phyloP scores from a whole-genome alignment of 1,284 basidiomycete genomes.

The Athelia psychrophila region DNA sequence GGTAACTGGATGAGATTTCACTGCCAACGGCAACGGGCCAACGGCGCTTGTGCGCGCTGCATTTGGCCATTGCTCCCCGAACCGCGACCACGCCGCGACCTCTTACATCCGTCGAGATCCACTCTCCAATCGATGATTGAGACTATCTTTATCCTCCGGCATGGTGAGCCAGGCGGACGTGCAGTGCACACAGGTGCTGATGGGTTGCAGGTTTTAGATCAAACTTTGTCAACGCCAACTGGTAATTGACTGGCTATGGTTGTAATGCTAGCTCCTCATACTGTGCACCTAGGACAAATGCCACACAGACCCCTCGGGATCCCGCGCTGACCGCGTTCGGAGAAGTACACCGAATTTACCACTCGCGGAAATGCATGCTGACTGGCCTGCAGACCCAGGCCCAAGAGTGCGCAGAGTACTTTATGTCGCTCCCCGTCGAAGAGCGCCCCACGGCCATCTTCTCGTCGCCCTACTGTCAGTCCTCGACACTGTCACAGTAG shows the following conservation, averaged over 20 bases:
- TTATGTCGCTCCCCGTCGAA: conserved; percentile 60
- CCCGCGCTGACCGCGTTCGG: conserved; percentile 78
- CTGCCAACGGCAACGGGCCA: no score
- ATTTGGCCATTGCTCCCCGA: no score
- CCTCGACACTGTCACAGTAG: background rate
- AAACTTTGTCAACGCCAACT: conserved; percentile 67
- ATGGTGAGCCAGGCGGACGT: conserved; percentile 46
- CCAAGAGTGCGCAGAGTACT: conserved; percentile 63
- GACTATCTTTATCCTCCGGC: conserved; percentile 77
- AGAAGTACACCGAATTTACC: conserved; percentile 37
- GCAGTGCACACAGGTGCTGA: background rate
- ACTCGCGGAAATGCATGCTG: background rate
- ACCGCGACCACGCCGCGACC: background rate
- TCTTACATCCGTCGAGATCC: background rate
- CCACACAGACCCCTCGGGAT: conserved; percentile 73
- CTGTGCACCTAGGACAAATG: conserved; percentile 50
- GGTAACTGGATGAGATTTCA: background rate
- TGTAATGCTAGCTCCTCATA: conserved; percentile 1
- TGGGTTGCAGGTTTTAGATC: conserved; percentile 58
- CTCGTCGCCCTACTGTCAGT: conserved; percentile 77
- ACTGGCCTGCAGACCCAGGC: conserved; percentile 61
- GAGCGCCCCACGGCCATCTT: conserved; percentile 76
- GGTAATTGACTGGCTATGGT: conserved; percentile 38
- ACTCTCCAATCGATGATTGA: conserved; percentile 58
- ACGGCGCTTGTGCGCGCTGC: no score